Evolutionary conservation across 495 filamentous ascomycete species (phyloP), one percentile per base, ranked within the genome.

Genomic region (Glutinoglossum americanum): DNA sequence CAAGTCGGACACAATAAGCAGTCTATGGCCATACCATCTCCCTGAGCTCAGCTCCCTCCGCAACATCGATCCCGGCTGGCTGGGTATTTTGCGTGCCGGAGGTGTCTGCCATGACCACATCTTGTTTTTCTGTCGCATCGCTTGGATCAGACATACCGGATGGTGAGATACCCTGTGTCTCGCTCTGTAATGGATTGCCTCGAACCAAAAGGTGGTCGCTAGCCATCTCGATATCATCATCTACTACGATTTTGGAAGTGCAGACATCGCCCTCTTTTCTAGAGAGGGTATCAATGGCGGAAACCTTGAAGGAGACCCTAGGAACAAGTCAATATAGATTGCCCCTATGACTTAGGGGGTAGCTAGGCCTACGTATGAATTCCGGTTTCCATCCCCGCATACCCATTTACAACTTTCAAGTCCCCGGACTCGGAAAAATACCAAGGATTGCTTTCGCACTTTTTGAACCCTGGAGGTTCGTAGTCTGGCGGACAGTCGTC

Each of bases 381-480:
- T 26, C 66, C 66, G 44, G 66, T 58, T 25, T 66, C 55, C 32
- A 68, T 49, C n/a, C 47, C 25, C 26, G 64, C 64, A 49, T 61
- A 58, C n/a, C 59, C 49, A 13, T 62, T 57, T 32, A 45, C 66
- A 56, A 64, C 56, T 33, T 65, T 59, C 10, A 54, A 59, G 23
- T 60, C 56, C 25, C 61, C 61, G 26, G 54, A 57, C 39, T 67
- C 63, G 28, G 57, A 60, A 39, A 66, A 68, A 56, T 58, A 59
- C 21, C 66, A 55, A 5, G 41, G 39, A 25, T 28, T 39, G 13
- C 26, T 17, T 51, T 45, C 26, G 41, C 64, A 67, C 8, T 57
- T 57, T 35, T 60, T 59, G 44, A 74, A 76, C 1, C 71, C 73
- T 13, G 62, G 61, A 15, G 73, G 70, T 33, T 72, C 68, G 60